Evolutionary conservation across 148 eudicot genomes (phyloP), one percentile per base, ranked within the genome.

Genomic region (Nepenthes gracilis): DNA sequence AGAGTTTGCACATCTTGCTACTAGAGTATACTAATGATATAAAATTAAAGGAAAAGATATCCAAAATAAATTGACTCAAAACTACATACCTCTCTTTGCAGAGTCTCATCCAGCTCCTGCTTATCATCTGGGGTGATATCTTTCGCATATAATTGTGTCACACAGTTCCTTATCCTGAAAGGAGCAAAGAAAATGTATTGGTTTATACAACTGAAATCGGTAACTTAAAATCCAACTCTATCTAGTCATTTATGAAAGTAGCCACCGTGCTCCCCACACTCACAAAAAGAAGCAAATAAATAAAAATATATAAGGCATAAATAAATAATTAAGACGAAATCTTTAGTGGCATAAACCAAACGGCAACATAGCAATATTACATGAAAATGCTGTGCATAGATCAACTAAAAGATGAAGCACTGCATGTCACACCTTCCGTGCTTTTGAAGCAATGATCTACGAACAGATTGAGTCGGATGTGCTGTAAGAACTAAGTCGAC

Each of bases 91-190:
- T 92, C 98, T 77, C 98, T 82, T 59, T 92, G 96, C 62, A 92
- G 66, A 68, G 98, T 95, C 75, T 88, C 98, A 59, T 92, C 98
- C 62, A 92, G 88, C 80, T 92, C 98, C 55, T 84, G 95, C 64
- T 92, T 92, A 65, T 92, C 98, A 76, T 88, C 96, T 58, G 96
- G 95, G 53, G 96, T 85, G 55, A 88, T 88, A 68, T 88, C 98
- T 73, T 88, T 86, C 34, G 88, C 85, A 80, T 92, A 84, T 34
- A 88, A 63, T 64, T 92, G 98, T 12, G 96, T 78, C 56, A 92
- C 79, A 67, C 94, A 85, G 60, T 92, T 56, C 64, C 96, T 82
- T 53, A 92, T 92, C 85, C 98, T 92, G 67, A 65, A 76, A 7
- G 63, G 34, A 23, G 23, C 23, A 23, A 23, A 23, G 23, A 23